A percentile compares a stretch with the other conserved stretches of the same genome.
These are phyloP conservation scores for Pythium plurisporium DNA, from an alignment of 352 stramenopile genomes.

Conservation along the genomic window DNA sequence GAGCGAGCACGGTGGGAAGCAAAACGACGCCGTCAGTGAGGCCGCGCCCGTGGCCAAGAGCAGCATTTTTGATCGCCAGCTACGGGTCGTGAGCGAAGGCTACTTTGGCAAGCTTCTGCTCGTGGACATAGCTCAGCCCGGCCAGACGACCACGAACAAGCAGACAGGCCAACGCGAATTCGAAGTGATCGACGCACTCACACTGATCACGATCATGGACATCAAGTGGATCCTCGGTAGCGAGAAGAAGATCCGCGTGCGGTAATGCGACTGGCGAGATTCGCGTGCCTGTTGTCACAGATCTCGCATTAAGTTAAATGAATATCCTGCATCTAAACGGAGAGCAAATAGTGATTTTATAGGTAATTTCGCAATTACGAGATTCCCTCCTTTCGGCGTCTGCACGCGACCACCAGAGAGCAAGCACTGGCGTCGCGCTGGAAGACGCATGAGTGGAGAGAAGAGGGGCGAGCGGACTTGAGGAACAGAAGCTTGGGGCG, in stretches of 20 bases:
- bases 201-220: slow-evolving; percentile 42
- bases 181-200: slow-evolving; percentile 37
- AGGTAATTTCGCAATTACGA: not conserved
- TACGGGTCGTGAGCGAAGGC: slow-evolving; percentile 31
- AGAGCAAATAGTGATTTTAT: not conserved
- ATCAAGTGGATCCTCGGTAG: slow-evolving; percentile 49
- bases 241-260: slow-evolving; percentile 8
- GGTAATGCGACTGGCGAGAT: no score
- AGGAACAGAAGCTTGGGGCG: no score
- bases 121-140: slow-evolving; percentile 29
- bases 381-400: no score
- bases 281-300: no score
- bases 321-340: no score
- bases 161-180: slow-evolving; percentile 32
- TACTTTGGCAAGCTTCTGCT: slow-evolving; percentile 34
- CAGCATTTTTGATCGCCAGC: slow-evolving; percentile 42
- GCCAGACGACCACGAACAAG: slow-evolving; percentile 27
- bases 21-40: no score
- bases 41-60: slow-evolving; percentile 2
- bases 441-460: no score
- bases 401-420: no score
- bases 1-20: no score
- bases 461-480: no score
- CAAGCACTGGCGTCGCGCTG: not conserved
- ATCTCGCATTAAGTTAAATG: no score